These are phyloP conservation scores for Halophytophthora polymorphica DNA, from an alignment of 352 stramenopile genomes.

Conservation along the genomic window DNA sequence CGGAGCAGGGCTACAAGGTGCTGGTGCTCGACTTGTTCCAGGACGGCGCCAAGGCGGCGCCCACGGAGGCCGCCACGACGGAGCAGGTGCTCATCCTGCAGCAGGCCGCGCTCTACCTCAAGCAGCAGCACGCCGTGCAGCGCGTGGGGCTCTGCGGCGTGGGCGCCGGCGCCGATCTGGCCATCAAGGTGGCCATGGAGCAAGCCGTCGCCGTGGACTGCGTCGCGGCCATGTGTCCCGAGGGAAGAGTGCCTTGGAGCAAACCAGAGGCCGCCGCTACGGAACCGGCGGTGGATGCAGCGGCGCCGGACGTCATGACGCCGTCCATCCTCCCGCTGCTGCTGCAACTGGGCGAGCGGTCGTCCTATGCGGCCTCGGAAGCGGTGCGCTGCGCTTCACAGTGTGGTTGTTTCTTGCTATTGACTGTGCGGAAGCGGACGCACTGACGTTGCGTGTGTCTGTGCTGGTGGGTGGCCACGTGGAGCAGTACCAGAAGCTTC, in stretches of 20 bases:
- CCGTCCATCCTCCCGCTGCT: constrained; percentile 46
- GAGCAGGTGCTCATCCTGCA: constrained; percentile 35
- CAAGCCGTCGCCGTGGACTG: constrained; percentile 43
- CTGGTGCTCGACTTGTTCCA: constrained; percentile 57
- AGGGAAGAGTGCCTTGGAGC: constrained; percentile 42
- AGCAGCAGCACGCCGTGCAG: constrained; percentile 69
- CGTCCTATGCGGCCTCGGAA: constrained; percentile 55
- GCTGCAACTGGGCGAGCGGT: constrained; percentile 66
- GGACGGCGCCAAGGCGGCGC: constrained; percentile 17
- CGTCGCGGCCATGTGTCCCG: constrained; percentile 67
- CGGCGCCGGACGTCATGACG: constrained; percentile 7
- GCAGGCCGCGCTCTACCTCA: constrained; percentile 56
- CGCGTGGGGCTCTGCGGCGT: constrained; percentile 68
- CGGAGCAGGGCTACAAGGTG: constrained; percentile 88
- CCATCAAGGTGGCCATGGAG: constrained; percentile 63
- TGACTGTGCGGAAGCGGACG: neutral
- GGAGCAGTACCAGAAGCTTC: constrained; percentile 53
- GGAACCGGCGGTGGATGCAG: constrained; percentile 2
- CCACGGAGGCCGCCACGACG: constrained; percentile 5
- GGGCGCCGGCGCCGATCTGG: constrained; percentile 62
- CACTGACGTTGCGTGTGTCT: constrained; percentile 2
- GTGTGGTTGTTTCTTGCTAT: constrained; percentile 1
- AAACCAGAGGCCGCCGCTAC: neutral
- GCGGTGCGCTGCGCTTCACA: constrained; percentile 32
- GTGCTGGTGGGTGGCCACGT: neutral